These are phyloP conservation scores for Nannochloris sp. DNA, from an alignment of 139 green algal genomes.

Conservation along the genomic window DNA sequence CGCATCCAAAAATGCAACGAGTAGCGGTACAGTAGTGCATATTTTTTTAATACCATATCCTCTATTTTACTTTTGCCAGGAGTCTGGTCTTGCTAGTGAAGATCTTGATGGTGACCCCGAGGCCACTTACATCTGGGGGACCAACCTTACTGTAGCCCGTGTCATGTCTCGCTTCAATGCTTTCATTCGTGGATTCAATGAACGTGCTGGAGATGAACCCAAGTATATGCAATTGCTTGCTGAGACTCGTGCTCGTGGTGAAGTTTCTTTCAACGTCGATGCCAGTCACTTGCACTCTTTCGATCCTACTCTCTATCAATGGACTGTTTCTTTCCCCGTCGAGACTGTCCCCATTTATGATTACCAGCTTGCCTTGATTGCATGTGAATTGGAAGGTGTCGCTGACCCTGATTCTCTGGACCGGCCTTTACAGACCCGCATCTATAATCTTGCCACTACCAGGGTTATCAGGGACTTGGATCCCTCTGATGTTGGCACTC, in stretches of 20 bases:
- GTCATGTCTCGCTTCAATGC: constrained; percentile 46
- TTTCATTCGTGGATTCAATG: constrained; percentile 63
- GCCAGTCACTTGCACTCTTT: constrained; percentile 60
- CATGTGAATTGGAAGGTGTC: constrained; percentile 17
- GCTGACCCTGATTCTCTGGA: constrained; percentile 13
- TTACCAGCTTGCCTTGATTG: constrained; percentile 25
- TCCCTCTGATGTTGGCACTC: constrained; percentile 84
- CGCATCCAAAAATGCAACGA: neutral
- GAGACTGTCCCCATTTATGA: constrained; percentile 49
- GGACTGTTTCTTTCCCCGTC: constrained; percentile 73
- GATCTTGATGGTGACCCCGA: constrained; percentile 31
- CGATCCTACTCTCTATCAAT: constrained; percentile 66
- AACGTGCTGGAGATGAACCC: constrained; percentile 18
- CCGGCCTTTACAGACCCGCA: constrained; percentile 52
- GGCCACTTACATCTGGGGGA: constrained; percentile 82
- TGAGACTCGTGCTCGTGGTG: constrained; percentile 24
- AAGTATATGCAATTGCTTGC: constrained; percentile 47
- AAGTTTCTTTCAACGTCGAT: constrained; percentile 75
- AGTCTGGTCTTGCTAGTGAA: constrained; percentile 16
- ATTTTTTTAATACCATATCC: neutral
- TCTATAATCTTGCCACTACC: constrained; percentile 80
- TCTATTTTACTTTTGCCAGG: neutral
- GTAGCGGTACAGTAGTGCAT: neutral
- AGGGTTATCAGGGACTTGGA: constrained; percentile 91
- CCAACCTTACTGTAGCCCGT: constrained; percentile 54